Evolutionary conservation across 208 protist species (phyloP).

Genomic region (Acanthamoeba sp.): DNA sequence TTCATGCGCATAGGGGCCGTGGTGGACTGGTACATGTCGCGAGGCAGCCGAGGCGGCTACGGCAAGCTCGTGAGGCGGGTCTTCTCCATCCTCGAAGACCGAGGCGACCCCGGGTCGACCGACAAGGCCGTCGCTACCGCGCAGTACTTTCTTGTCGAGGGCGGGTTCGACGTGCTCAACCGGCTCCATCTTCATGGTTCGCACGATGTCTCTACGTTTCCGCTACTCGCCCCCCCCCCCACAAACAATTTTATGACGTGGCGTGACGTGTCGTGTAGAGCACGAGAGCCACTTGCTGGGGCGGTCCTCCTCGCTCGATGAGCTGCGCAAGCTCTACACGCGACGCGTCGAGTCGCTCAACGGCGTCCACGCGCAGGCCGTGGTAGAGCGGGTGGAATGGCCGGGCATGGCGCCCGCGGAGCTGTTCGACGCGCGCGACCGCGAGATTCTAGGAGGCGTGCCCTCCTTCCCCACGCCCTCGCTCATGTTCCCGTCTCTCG

Average conservation of each 20-base stretch:
- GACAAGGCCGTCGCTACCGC: not conserved
- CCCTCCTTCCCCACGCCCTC: slow-evolving; percentile 1
- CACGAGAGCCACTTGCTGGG: not conserved
- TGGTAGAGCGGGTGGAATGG: not conserved
- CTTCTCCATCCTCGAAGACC: slow-evolving; percentile 21
- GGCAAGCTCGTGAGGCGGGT: not conserved
- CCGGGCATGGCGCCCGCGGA: not conserved
- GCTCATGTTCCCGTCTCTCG: not conserved
- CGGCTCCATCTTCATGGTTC: not conserved
- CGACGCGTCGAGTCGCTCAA: not conserved
- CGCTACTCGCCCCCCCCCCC: not conserved
- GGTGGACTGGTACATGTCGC: not conserved
- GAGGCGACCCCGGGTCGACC: not conserved
- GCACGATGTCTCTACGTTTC: too few relatives aligned
- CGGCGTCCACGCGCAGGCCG: not conserved
- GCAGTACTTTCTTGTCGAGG: slow-evolving; percentile 30
- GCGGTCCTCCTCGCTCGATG: not conserved
- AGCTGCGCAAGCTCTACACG: not conserved
- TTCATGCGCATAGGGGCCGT: not conserved
- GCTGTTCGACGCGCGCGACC: not conserved
- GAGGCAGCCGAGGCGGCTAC: not conserved
- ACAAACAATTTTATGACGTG: not conserved
- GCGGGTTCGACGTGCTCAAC: slow-evolving; percentile 23
- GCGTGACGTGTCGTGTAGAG: not conserved
- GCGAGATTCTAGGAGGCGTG: not conserved